Conservation (phyloP, 495 filamentous ascomycete genomes). For the Penicillium arizonense region DNA sequence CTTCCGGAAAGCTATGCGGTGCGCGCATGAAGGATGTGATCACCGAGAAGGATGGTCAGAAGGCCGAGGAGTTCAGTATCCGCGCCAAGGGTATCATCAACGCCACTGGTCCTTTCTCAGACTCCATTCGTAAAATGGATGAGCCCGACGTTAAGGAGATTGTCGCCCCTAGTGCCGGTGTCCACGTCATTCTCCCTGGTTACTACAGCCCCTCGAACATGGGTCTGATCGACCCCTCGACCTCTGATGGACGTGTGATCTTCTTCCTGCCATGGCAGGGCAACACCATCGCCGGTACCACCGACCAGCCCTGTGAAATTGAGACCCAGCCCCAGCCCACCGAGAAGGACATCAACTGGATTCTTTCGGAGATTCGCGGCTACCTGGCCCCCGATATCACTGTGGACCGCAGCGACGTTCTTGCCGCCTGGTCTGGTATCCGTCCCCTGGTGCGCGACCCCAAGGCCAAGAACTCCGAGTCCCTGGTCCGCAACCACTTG, state of each 20-base stretch:
- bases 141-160: conserved; percentile 74
- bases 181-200: conserved; percentile 91
- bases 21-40: conserved; percentile 77
- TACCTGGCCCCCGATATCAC: conserved; percentile 93
- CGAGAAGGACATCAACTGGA: conserved; percentile 96
- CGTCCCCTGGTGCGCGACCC: conserved; percentile 93
- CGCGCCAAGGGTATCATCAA: conserved; percentile 92
- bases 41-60: conserved; percentile 53
- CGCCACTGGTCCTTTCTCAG: conserved; percentile 94
- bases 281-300: conserved; percentile 97
- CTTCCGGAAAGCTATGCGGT: conserved; percentile 73
- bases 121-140: conserved; percentile 91
- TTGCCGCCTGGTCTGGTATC: conserved; percentile 95
- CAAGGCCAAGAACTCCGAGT: conserved; percentile 88
- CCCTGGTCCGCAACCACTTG: conserved; percentile 92
- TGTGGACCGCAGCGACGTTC: conserved; percentile 88
- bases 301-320: conserved; percentile 82
- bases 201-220: conserved; percentile 95
- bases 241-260: conserved; percentile 94
- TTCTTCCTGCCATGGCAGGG: conserved; percentile 99
- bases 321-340: conserved; percentile 80
- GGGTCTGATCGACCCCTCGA: conserved; percentile 93
- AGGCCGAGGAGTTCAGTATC: conserved; percentile 64
- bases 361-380: conserved; percentile 82
- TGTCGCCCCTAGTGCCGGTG: conserved; percentile 89